Conservation (phyloP, 768 basidiomycete genomes). For the Astraeus odoratus region DNA sequence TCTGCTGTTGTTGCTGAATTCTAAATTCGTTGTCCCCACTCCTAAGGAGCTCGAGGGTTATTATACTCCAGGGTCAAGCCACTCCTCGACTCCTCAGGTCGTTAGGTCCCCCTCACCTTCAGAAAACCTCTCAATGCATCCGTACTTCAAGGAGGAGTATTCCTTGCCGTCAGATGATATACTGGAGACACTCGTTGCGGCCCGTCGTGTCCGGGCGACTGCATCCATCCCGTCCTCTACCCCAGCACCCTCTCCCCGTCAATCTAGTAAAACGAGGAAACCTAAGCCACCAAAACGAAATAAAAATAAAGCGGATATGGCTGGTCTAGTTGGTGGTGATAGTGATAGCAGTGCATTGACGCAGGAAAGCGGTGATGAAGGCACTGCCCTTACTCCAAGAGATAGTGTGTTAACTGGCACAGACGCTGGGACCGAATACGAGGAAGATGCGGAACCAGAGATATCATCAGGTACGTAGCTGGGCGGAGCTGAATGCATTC, state of each 20-base stretch:
- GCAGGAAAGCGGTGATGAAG: slow-evolving; percentile 77
- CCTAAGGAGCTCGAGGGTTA: slow-evolving; percentile 39
- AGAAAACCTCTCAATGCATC: slow-evolving; percentile 61
- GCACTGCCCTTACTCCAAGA: slow-evolving; percentile 47
- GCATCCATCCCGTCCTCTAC: slow-evolving; percentile 48
- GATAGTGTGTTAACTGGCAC: slow-evolving; percentile 68
- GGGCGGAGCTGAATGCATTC: not conserved
- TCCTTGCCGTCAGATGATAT: slow-evolving; percentile 49
- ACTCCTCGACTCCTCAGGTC: slow-evolving; percentile 37
- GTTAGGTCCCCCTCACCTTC: slow-evolving; percentile 63
- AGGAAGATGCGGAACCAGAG: slow-evolving; percentile 65
- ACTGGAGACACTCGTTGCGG: slow-evolving; percentile 52
- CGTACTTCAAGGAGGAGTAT: slow-evolving; percentile 71
- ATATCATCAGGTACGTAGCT: slow-evolving; percentile 47
- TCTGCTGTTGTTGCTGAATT: slow-evolving; percentile 1
- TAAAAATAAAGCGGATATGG: slow-evolving; percentile 46
- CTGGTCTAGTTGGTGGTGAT: slow-evolving; percentile 73
- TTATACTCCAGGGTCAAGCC: slow-evolving; percentile 36
- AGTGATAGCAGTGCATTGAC: slow-evolving; percentile 82
- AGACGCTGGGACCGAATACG: slow-evolving; percentile 64
- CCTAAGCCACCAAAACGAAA: slow-evolving; percentile 42
- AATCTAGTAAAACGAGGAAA: slow-evolving; percentile 28
- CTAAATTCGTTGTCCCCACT: slow-evolving; percentile 3
- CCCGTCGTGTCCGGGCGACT: slow-evolving; percentile 57
- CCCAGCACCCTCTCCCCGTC: slow-evolving; percentile 49